Percentiles rank a stretch among this genome's conserved stretches.
phyloP scores from a whole-genome alignment of 1,284 basidiomycete species.

The Rhodotorula sp. region DNA sequence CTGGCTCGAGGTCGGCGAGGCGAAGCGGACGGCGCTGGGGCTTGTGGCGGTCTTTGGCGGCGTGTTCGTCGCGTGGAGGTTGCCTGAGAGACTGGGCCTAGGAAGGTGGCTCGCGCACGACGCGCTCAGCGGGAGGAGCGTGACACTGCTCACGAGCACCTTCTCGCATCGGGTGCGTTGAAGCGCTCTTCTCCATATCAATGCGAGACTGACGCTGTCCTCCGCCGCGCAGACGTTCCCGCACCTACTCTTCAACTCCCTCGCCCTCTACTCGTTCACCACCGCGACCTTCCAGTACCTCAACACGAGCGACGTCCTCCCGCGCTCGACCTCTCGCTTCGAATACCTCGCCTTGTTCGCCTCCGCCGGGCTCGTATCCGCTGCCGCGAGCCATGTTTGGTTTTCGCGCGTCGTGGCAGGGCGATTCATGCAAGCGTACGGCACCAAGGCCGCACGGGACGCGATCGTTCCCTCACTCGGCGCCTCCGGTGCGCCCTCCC shows the following conservation, averaged over 20 bases:
- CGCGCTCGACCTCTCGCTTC: conserved; percentile 37
- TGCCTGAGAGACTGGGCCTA: conserved; percentile 6
- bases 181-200: neutral
- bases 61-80: conserved; percentile 29
- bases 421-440: neutral
- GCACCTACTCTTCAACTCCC: conserved; percentile 42
- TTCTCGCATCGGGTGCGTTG: conserved; percentile 37
- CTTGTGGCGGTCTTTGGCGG: conserved; percentile 24
- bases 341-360: conserved; percentile 42
- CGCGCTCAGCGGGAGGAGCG: conserved; percentile 20
- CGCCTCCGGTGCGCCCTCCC: conserved; percentile 28
- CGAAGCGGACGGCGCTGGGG: conserved; percentile 28
- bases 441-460: neutral
- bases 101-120: conserved; percentile 26
- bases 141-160: conserved; percentile 33
- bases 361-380: conserved; percentile 32
- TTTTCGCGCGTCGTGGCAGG: conserved; percentile 21
- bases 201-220: neutral
- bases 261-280: conserved; percentile 38
- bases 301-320: conserved; percentile 14
- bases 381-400: conserved; percentile 31
- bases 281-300: conserved; percentile 12
- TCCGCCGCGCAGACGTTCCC: conserved; percentile 9
- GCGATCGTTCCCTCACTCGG: conserved; percentile 35
- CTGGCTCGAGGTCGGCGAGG: conserved; percentile 34